A percentile compares a stretch with the other conserved stretches of the same genome.
Evolutionary conservation across 2,329 filamentous ascomycete genomes (phyloP).

Genomic region (Penicillium sp.): DNA sequence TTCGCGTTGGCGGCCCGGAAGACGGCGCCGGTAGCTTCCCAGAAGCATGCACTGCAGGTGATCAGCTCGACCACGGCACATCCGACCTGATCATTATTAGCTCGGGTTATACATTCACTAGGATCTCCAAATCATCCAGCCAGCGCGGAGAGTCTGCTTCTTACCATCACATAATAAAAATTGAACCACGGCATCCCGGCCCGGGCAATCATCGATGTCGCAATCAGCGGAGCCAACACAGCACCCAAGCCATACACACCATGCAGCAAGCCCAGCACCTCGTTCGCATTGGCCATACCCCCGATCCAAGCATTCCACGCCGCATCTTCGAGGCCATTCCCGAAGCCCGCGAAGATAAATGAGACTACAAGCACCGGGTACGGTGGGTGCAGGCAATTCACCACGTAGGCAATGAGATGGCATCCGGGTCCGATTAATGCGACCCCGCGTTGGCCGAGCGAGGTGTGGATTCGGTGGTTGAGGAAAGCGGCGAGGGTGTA

Average conservation of each 20-base stretch:
- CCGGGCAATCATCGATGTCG: conserved; percentile 71
- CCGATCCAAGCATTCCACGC: conserved; percentile 67
- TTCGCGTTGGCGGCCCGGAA: conserved; percentile 16
- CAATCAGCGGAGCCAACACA: conserved; percentile 68
- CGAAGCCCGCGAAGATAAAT: conserved; percentile 45
- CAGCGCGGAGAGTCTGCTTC: conserved; percentile 16
- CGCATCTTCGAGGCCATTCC: conserved; percentile 50
- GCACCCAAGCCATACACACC: conserved; percentile 73
- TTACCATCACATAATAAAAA: conserved; percentile 76
- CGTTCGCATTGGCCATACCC: conserved; percentile 72
- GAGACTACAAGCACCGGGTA: conserved; percentile 45
- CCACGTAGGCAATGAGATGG: conserved; percentile 41
- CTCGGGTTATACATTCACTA: too few species aligned
- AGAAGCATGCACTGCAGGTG: conserved; percentile 24
- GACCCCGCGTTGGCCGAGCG: conserved; percentile 67
- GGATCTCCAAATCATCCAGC: neutral
- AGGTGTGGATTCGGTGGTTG: conserved; percentile 46
- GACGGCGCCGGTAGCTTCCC: conserved; percentile 22
- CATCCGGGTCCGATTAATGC: conserved; percentile 63
- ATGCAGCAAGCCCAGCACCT: conserved; percentile 72
- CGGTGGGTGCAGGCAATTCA: conserved; percentile 42
- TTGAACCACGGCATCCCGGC: conserved; percentile 65
- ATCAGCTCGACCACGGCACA: conserved; percentile 30
- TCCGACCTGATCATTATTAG: conserved; percentile 19
- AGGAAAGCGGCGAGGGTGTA: conserved; percentile 51